Base-by-base conservation (phyloP, 148 eudicot species). In the Diospyros kaki region DNA sequence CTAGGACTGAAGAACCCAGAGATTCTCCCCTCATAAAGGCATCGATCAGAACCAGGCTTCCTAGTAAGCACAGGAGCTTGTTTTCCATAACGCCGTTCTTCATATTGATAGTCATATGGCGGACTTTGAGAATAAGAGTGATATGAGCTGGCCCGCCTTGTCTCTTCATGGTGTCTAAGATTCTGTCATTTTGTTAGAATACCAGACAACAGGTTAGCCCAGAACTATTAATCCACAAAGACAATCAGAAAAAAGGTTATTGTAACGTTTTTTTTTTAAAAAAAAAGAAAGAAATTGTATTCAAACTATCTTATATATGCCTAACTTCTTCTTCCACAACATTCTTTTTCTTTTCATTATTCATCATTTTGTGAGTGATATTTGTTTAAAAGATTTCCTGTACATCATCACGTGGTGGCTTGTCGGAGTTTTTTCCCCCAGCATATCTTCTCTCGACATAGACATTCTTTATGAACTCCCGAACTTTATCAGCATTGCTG, bases 51-150 rank as follows among this genome's bases (percentile, higher is more conserved):
- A 54, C 95, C 98, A 64, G 91, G 93, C 85, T 89, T 94, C 82
- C 93, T 89, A 56, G 86, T 80, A 78, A 94, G 84, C 43, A 82
- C 73, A 73, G 86, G 81, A 42, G 76, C 87, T 66, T 86, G 90
- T 75, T 87, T 94, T 77, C 97, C 93, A 80, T 87, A 89, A 51
- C 86, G 83, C 50, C 97, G 82, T 69, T 94, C 98, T 86, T 94
- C 98, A 71, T 94, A 94, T 64, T 94, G 96, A 83, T 82, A 90
- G 80, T 94, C 98, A 68, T 94, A 92, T 15, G 98, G 98, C 40
- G 98, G 98, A 75, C 98, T 94, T 82, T 94, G 98, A 68, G 98
- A 94, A 76, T 83, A 94, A 44, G 98, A 94, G 78, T 94, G 98
- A 75, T 92, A 94, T 42, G 98, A 94, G 78, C 96, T 92, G 75